Evolutionary conservation across 208 protist species (phyloP).

Genomic region (Tritrichomonas musculus): DNA sequence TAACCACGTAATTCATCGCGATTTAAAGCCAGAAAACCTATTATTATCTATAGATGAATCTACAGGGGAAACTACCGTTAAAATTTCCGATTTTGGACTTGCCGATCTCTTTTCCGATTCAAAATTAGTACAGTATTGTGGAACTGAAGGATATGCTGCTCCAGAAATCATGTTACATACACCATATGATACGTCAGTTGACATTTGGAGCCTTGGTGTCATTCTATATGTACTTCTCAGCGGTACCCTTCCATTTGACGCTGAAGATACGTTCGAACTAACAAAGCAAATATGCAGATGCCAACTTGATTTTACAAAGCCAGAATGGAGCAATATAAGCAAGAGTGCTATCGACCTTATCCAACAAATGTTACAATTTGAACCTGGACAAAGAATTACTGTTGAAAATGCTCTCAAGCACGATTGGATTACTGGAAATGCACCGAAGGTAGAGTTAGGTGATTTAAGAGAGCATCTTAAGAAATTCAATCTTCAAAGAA

Average conservation of each 20-base stretch:
- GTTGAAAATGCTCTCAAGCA: neutral
- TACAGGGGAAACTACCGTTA: neutral
- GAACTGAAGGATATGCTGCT: neutral
- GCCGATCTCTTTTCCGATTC: neutral
- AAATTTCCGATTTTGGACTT: neutral
- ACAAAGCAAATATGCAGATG: neutral
- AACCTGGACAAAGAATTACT: neutral
- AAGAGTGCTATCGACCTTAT: neutral
- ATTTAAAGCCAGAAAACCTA: neutral
- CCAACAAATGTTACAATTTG: neutral
- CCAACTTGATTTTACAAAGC: neutral
- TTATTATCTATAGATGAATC: too few species aligned
- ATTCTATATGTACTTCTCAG: neutral
- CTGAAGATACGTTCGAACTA: neutral
- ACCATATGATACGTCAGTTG: neutral
- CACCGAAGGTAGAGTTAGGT: neutral
- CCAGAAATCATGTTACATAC: conserved; percentile 11
- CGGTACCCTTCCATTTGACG: neutral
- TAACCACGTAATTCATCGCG: neutral
- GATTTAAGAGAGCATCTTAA: neutral
- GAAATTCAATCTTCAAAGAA: neutral
- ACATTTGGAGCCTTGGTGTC: neutral
- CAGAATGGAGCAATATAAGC: neutral
- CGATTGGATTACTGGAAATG: neutral
- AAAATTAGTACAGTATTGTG: neutral